Evolutionary conservation across 805 yeast species (phyloP).

Genomic region (Zygosaccharomyces siamensis): DNA sequence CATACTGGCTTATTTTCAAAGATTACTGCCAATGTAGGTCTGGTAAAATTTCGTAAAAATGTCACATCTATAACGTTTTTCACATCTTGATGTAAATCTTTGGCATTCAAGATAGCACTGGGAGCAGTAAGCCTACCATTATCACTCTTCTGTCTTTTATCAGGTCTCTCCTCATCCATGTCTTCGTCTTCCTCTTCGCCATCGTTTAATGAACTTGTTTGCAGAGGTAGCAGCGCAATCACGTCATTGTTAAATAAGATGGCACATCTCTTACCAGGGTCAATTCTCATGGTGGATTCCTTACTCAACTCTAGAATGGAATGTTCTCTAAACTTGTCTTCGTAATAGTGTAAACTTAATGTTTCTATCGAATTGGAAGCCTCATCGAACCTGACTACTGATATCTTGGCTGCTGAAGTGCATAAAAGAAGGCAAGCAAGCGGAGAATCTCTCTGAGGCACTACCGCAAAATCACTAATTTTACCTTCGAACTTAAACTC

Average conservation of each 20-base stretch:
- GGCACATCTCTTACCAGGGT: constrained; percentile 55
- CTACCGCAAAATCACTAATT: constrained; percentile 51
- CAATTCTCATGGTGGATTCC: constrained; percentile 49
- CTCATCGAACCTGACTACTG: constrained; percentile 68
- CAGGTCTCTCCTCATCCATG: constrained; percentile 14
- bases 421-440: constrained; percentile 61
- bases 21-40: constrained; percentile 74
- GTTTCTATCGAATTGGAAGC: constrained; percentile 54
- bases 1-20: constrained; percentile 59
- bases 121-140: constrained; percentile 15
- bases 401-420: constrained; percentile 72
- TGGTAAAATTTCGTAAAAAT: constrained; percentile 68
- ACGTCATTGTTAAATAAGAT: constrained; percentile 60
- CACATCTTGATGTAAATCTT: constrained; percentile 52
- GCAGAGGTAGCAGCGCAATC: constrained; percentile 68
- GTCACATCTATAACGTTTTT: constrained; percentile 63
- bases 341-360: constrained; percentile 81
- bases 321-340: constrained; percentile 52
- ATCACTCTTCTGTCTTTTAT: constrained; percentile 11
- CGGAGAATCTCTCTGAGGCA: constrained; percentile 46
- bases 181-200: constrained; percentile 31
- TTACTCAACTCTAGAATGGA: constrained; percentile 36
- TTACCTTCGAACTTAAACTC: constrained; percentile 72
- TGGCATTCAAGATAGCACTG: constrained; percentile 57
- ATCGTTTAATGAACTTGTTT: constrained; percentile 40